These are phyloP conservation scores for Penicillium sp. DNA, from an alignment of 2,329 filamentous ascomycete species.

Conservation along the genomic window DNA sequence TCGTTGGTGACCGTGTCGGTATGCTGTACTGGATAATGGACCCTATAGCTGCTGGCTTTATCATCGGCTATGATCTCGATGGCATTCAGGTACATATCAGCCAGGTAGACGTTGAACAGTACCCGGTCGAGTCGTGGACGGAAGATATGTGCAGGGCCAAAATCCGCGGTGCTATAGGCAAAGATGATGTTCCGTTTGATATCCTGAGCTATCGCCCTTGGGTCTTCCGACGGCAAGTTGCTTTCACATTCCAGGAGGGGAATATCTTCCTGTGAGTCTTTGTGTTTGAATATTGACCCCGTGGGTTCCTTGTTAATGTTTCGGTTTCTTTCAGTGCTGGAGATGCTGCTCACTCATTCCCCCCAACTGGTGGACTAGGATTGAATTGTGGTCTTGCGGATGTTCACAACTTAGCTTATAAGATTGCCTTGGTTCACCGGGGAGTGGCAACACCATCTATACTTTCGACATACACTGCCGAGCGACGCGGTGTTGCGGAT, in stretches of 20 bases:
- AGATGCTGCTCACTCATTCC: constrained; percentile 56
- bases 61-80: constrained; percentile 45
- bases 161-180: constrained; percentile 30
- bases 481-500: constrained; percentile 39
- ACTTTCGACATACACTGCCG: constrained; percentile 39
- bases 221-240: constrained; percentile 44
- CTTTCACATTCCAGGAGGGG: constrained; percentile 35
- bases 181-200: constrained; percentile 33
- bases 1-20: constrained; percentile 41
- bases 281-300: neutral
- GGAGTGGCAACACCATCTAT: constrained; percentile 25
- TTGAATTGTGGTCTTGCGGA: constrained; percentile 55
- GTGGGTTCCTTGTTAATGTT: neutral
- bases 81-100: constrained; percentile 45
- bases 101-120: constrained; percentile 42
- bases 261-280: constrained; percentile 40
- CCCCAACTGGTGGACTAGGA: constrained; percentile 53
- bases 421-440: constrained; percentile 40
- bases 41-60: constrained; percentile 44
- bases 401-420: constrained; percentile 49
- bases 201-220: constrained; percentile 44
- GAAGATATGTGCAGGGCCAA: constrained; percentile 34
- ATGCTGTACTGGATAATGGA: constrained; percentile 50
- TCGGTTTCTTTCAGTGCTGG: constrained; percentile 37
- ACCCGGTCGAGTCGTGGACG: constrained; percentile 39